A percentile compares a stretch with the other conserved stretches of the same genome.
These are phyloP conservation scores for Salix dunnii DNA, from an alignment of 345 rosid genomes.

Conservation along the genomic window DNA sequence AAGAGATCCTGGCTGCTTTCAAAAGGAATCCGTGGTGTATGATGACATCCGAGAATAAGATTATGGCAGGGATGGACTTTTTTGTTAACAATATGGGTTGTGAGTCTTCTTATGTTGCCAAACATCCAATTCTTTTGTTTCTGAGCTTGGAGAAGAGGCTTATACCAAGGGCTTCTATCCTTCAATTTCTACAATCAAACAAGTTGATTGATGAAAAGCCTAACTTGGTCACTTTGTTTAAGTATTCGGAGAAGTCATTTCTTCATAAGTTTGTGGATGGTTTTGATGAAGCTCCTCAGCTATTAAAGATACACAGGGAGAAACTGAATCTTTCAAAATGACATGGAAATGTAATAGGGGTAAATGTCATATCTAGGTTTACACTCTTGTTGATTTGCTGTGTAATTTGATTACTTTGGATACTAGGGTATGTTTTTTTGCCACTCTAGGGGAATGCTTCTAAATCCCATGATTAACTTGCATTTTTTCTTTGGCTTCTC, in stretches of 20 bases:
- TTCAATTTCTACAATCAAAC: background rate
- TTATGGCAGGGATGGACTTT: constrained; percentile 18
- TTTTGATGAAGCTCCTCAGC: constrained; percentile 9
- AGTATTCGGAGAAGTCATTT: constrained; percentile 4
- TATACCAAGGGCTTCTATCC: constrained; percentile 1
- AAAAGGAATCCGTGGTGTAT: constrained; percentile 5
- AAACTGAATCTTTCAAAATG: background rate
- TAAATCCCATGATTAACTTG: no score
- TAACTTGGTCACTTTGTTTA: background rate
- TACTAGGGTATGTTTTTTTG: no score
- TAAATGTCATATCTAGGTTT: background rate
- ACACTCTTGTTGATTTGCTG: background rate
- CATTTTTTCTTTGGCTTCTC: background rate
- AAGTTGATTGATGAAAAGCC: background rate
- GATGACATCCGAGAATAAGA: constrained; percentile 11
- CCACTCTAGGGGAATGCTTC: no score
- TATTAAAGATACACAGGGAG: background rate
- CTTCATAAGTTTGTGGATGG: constrained; percentile 12
- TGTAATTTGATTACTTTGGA: background rate
- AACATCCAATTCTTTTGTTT: background rate
- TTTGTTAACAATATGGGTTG: constrained; percentile 16
- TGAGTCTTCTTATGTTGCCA: constrained; percentile 6
- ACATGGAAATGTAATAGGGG: background rate
- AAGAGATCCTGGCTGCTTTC: constrained; percentile 15
- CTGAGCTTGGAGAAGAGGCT: constrained; percentile 14